Evolutionary conservation across 352 stramenopile genomes (phyloP).

Genomic region (Peronospora belbahrii): DNA sequence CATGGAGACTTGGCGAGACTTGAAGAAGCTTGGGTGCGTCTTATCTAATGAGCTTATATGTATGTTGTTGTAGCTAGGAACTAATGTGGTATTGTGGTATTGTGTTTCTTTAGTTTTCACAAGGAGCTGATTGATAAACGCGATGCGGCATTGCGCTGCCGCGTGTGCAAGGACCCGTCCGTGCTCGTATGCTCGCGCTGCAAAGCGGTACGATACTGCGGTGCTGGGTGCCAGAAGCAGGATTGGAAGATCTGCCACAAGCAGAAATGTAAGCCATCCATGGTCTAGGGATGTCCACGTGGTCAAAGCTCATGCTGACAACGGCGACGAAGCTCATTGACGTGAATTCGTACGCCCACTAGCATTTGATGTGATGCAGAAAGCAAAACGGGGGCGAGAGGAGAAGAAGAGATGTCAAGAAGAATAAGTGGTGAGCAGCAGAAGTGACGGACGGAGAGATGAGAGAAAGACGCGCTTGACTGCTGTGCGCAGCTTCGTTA

Average conservation of each 20-base stretch:
- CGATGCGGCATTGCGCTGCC: constrained; percentile 64
- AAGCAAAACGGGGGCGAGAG: constrained; percentile 10
- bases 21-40: constrained; percentile 82
- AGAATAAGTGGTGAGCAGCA: constrained; percentile 15
- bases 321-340: constrained; percentile 11
- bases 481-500: constrained; percentile 28
- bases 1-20: constrained; percentile 85
- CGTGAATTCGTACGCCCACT: constrained; percentile 1
- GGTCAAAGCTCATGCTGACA: constrained; percentile 18
- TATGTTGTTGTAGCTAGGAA: constrained; percentile 1
- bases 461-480: constrained; percentile 15
- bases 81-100: constrained; percentile 6
- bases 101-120: constrained; percentile 53
- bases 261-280: constrained; percentile 69
- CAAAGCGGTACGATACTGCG: constrained; percentile 83
- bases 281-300: constrained; percentile 18
- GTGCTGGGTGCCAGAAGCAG: constrained; percentile 82
- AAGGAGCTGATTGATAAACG: constrained; percentile 70
- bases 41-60: neutral
- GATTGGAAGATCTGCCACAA: constrained; percentile 85
- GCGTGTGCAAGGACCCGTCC: constrained; percentile 69
- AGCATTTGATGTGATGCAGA: constrained; percentile 12
- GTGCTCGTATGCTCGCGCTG: constrained; percentile 82
- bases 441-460: constrained; percentile 8
- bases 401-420: constrained; percentile 16